Percentiles rank a stretch among this genome's conserved stretches.
Conservation (phyloP, 441 rosid species). For the Raphanus hybrid region DNA sequence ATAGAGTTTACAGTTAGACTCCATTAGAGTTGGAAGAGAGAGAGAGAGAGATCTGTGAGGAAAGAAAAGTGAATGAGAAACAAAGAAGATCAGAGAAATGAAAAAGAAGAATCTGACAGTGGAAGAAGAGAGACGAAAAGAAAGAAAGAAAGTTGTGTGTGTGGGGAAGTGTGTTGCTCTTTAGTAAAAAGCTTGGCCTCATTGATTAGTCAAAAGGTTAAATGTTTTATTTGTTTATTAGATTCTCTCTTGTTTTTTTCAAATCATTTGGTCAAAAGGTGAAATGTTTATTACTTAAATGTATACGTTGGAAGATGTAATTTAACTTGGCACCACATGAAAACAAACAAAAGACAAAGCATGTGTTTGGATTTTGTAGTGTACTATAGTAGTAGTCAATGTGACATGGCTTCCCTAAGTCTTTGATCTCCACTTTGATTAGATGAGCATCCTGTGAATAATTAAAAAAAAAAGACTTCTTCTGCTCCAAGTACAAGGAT, state of each 20-base stretch:
- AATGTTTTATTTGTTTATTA: neutral
- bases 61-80: neutral
- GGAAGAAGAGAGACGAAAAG: conserved; percentile 36
- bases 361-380: no score
- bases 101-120: conserved; percentile 34
- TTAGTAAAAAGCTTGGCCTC: conserved; percentile 35
- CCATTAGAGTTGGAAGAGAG: conserved; percentile 19
- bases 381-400: no score
- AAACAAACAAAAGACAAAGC: neutral
- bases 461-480: neutral
- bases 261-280: neutral
- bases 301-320: conserved; percentile 2
- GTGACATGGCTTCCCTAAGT: neutral
- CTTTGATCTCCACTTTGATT: neutral
- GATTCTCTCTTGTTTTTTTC: neutral
- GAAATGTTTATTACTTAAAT: neutral
- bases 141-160: neutral
- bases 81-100: conserved; percentile 14
- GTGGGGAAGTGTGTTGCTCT: conserved; percentile 39
- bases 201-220: conserved; percentile 34
- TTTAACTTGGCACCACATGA: neutral
- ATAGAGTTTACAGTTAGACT: conserved; percentile 20
- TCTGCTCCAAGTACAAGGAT: neutral
- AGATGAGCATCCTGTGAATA: neutral
- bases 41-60: conserved; percentile 15